phyloP scores from a whole-genome alignment of 176 grass and related monocot species.

The Elaeis guineensis region DNA sequence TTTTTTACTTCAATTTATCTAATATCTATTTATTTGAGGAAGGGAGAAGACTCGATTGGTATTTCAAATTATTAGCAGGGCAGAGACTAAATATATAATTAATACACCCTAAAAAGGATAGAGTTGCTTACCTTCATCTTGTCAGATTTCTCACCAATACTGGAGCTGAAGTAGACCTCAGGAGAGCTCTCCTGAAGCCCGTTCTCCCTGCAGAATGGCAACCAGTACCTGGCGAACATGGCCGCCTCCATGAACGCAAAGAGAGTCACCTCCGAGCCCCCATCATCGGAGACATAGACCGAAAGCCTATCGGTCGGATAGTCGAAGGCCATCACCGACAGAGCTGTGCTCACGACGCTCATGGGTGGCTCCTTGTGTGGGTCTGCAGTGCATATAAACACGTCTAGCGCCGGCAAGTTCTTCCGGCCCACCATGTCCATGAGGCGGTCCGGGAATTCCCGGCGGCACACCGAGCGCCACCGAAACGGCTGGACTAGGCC shows the following conservation, averaged over 20 bases:
- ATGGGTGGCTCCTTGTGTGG: conserved; percentile 33
- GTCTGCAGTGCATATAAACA: conserved; percentile 44
- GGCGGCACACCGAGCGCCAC: too few relatives aligned
- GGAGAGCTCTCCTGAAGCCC: conserved; percentile 27
- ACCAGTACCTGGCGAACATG: conserved; percentile 33
- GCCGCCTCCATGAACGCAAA: conserved; percentile 43
- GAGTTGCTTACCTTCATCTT: conserved; percentile 24
- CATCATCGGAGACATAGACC: conserved; percentile 42
- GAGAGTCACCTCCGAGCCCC: conserved; percentile 30
- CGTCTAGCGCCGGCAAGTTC: conserved; percentile 20
- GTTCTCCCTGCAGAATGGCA: conserved; percentile 38
- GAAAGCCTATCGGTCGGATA: conserved; percentile 32
- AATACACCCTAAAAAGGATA: too few relatives aligned
- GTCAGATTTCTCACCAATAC: background rate
- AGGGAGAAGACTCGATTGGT: too few relatives aligned
- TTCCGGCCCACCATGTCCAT: too few relatives aligned
- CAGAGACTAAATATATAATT: too few relatives aligned
- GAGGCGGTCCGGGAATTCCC: too few relatives aligned
- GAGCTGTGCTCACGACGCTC: conserved; percentile 29
- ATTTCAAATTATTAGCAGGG: too few relatives aligned
- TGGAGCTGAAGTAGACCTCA: conserved; percentile 29
- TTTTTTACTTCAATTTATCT: too few relatives aligned
- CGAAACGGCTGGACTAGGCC: too few relatives aligned
- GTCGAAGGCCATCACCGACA: conserved; percentile 33
- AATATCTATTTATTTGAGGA: too few relatives aligned